Conservation (phyloP, 805 yeast genomes). For the Teunomyces gatunensis region DNA sequence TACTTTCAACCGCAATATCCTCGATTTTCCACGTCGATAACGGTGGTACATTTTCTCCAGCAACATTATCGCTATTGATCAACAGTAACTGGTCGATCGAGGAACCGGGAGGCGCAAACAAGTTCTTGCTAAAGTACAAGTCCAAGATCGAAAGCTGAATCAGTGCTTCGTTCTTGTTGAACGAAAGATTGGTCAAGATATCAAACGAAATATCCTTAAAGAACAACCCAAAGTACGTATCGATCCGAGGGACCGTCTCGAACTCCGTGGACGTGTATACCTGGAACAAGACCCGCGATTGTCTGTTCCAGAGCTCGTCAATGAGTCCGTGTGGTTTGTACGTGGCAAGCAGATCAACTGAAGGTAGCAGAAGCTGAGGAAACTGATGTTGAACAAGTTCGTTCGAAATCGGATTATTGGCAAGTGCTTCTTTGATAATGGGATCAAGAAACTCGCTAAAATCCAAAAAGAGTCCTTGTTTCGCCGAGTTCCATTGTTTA, state of each 20-base stretch:
- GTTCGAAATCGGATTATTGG: constrained; percentile 35
- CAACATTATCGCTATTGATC: constrained; percentile 40
- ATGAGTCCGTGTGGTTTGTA: constrained; percentile 33
- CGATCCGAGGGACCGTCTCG: constrained; percentile 52
- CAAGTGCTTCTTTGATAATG: constrained; percentile 30
- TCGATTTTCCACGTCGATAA: constrained; percentile 86
- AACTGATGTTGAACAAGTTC: constrained; percentile 39
- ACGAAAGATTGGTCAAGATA: constrained; percentile 74
- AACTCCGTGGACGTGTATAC: constrained; percentile 58
- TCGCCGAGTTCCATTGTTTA: constrained; percentile 38
- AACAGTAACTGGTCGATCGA: constrained; percentile 65
- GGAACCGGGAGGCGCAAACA: constrained; percentile 59
- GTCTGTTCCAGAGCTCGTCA: constrained; percentile 61
- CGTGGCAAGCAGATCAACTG: constrained; percentile 14
- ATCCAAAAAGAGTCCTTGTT: constrained; percentile 29
- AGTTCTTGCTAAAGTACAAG: constrained; percentile 60
- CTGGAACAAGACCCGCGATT: constrained; percentile 60
- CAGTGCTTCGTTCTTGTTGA: constrained; percentile 84
- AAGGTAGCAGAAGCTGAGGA: constrained; percentile 39
- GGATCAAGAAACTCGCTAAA: constrained; percentile 31
- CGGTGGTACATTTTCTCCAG: constrained; percentile 40
- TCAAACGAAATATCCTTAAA: constrained; percentile 76
- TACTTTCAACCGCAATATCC: constrained; percentile 81
- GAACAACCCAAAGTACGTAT: constrained; percentile 46
- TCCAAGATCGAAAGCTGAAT: constrained; percentile 77